phyloP scores from a whole-genome alignment of 495 filamentous ascomycete species.

The Trichocladium uniseriatum region DNA sequence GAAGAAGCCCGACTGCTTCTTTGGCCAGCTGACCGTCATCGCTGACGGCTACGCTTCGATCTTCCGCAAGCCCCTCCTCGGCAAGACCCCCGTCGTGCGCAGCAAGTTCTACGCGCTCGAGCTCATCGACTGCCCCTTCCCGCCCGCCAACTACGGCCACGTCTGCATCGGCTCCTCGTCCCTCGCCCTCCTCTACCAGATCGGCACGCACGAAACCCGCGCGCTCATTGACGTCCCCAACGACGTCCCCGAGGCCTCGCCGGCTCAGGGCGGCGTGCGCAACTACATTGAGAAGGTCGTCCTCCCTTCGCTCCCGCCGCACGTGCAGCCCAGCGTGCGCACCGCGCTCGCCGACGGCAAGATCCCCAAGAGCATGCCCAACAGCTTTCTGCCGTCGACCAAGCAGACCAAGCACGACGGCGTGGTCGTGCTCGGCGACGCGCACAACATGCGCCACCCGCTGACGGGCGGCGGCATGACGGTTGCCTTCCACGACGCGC shows the following conservation, averaged over 20 bases:
- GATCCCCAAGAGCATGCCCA: constrained; percentile 74
- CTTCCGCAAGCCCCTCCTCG: constrained; percentile 75
- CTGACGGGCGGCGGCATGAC: constrained; percentile 95
- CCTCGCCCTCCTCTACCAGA: constrained; percentile 92
- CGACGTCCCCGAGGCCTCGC: constrained; percentile 58
- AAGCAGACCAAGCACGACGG: constrained; percentile 59
- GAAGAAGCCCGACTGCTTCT: constrained; percentile 62
- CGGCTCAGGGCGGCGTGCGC: constrained; percentile 69
- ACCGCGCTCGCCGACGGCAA: constrained; percentile 68
- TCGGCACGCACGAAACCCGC: constrained; percentile 88
- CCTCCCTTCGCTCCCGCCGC: constrained; percentile 65
- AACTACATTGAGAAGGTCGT: constrained; percentile 68
- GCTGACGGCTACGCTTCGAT: constrained; percentile 91
- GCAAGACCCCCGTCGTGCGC: constrained; percentile 55
- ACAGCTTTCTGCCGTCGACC: constrained; percentile 76
- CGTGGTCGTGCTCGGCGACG: constrained; percentile 77
- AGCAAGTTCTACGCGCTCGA: constrained; percentile 90
- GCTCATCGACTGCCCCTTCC: constrained; percentile 75
- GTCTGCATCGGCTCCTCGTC: constrained; percentile 72
- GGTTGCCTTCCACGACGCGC: constrained; percentile 81
- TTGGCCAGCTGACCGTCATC: constrained; percentile 76
- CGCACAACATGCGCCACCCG: constrained; percentile 94
- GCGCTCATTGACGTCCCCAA: constrained; percentile 86
- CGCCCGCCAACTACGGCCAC: constrained; percentile 66
- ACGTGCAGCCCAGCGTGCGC: constrained; percentile 62